Evolutionary conservation across 1,284 basidiomycete species (phyloP).

Genomic region (Salmacisia buchloeana): DNA sequence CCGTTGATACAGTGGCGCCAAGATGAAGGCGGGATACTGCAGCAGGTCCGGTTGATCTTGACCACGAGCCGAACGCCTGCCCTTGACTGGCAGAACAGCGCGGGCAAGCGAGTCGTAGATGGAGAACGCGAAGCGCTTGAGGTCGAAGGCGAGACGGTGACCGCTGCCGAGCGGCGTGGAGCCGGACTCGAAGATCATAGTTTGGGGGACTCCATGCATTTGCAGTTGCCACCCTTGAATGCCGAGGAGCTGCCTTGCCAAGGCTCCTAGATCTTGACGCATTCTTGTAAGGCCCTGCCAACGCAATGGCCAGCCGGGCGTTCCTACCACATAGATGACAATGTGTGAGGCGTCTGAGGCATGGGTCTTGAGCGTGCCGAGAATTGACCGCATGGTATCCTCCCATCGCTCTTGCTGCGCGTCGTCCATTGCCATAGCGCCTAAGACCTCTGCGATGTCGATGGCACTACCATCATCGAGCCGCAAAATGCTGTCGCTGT

Average conservation of each 20-base stretch:
- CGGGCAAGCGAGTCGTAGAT: slow-evolving; percentile 30
- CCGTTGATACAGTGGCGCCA: neutral
- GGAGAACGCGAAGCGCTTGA: slow-evolving; percentile 22
- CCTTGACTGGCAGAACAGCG: slow-evolving; percentile 20
- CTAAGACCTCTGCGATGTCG: neutral
- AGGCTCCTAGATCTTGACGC: slow-evolving; percentile 4
- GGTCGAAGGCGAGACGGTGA: slow-evolving; percentile 8
- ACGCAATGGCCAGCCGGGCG: neutral
- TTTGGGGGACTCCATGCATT: slow-evolving; percentile 18
- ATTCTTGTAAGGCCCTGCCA: slow-evolving; percentile 3
- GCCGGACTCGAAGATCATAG: slow-evolving; percentile 24
- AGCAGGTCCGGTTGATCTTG: slow-evolving; percentile 19
- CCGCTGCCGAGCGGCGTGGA: slow-evolving; percentile 17
- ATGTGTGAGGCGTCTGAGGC: slow-evolving; percentile 4
- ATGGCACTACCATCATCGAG: neutral
- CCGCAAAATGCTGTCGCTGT: neutral
- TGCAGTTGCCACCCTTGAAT: slow-evolving; percentile 5
- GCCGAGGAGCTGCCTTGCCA: neutral
- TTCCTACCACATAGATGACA: slow-evolving; percentile 13
- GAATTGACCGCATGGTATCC: slow-evolving; percentile 16
- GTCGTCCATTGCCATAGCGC: neutral
- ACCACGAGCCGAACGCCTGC: slow-evolving; percentile 20
- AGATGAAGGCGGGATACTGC: slow-evolving; percentile 28
- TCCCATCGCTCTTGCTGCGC: slow-evolving; percentile 11
- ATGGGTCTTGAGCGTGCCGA: neutral